Evolutionary conservation across 2,329 filamentous ascomycete species (phyloP), one percentile per base, ranked within the genome.

Genomic region (Apiospora phragmitis): DNA sequence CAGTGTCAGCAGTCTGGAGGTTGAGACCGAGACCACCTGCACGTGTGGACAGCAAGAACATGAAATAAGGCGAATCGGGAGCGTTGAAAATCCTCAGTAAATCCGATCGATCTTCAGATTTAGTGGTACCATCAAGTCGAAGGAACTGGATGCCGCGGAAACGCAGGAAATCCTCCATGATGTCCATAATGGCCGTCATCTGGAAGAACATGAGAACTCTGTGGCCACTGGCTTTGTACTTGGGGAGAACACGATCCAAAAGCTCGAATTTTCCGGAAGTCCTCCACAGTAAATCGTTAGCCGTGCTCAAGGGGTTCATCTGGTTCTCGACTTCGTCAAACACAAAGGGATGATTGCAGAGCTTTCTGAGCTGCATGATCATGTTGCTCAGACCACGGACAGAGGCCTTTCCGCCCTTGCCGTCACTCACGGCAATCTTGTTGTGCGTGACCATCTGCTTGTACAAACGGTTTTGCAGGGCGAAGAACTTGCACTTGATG

Each of bases 141-240:
- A 99, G 87, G 80, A 97, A 99, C 78, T 93, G 88, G 75, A 97
- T 87, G 65, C 92, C 92, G 74, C 94, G 90, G 78, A 94, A 92
- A 4, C 95, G 92, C 73, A 99, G 83, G 81, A 97, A 99, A 80
- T 99, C 96, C 77, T 99, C 96, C 96, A 99, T 98, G 78, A 99
- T 99, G 83, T 99, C 97, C 96, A 99, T 99, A 80, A 99, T 99
- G 73, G 97, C 95, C 4, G 96, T 99, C 96, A 99, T 99, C 81
- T 99, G 96, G 88, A 99, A 99, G 89, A 99, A 99, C 93, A 99
- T 98, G 81, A 99, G 87, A 38, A 98, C 94, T 82, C 96, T 93
- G 89, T 99, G 96, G 21, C 94, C 94, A 1, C 94, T 95, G 3
- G 89, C 91, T 76, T 93, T 90, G 82, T 99, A 98, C 83, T 99